phyloP scores from a whole-genome alignment of 116 monocot species.

The Cymodocea nodosa region DNA sequence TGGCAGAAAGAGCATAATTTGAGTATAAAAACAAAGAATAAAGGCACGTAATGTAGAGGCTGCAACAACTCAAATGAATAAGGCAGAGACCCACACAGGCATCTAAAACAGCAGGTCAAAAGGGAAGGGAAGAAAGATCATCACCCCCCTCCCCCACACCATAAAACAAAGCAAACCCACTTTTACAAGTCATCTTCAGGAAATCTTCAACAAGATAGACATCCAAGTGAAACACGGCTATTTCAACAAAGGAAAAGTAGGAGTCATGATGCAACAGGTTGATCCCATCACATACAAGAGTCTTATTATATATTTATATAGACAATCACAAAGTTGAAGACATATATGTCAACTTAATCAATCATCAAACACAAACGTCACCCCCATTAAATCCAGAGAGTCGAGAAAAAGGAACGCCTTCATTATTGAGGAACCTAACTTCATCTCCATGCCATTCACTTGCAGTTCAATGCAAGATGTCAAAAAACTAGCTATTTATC shows the following conservation, averaged over 20 bases:
- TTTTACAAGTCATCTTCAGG: background rate
- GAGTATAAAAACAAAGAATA: too few species aligned
- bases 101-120: conserved; percentile 3
- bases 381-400: background rate
- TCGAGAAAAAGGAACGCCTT: background rate
- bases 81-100: background rate
- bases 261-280: background rate
- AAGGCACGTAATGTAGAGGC: background rate
- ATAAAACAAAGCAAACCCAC: background rate
- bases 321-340: background rate
- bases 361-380: background rate
- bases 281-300: background rate
- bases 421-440: background rate
- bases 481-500: background rate
- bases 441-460: conserved; percentile 1
- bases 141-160: background rate
- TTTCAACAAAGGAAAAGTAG: background rate
- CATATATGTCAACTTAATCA: background rate
- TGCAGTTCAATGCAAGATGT: background rate
- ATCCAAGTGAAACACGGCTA: background rate
- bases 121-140: conserved; percentile 3
- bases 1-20: background rate
- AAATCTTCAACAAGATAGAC: background rate
- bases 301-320: conserved; percentile 1
- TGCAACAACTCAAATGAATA: conserved; percentile 6